phyloP scores from a whole-genome alignment of 164 flowering plant genomes.

The Liquidambar formosana region DNA sequence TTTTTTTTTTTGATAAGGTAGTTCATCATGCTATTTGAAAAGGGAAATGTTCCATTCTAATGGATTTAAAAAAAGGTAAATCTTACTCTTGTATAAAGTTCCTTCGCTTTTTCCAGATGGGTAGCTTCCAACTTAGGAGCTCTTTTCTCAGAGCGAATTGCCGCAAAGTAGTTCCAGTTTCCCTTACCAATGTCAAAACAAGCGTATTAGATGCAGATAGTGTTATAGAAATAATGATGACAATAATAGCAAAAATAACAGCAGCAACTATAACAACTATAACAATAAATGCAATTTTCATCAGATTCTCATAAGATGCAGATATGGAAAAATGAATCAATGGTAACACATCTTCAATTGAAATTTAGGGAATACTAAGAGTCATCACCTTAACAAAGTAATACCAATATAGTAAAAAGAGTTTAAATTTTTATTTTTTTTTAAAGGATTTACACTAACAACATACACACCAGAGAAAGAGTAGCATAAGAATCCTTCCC shows the following conservation, averaged over 20 bases:
- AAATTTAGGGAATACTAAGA: neutral
- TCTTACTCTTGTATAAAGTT: constrained; percentile 79
- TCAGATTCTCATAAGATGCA: neutral
- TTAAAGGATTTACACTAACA: constrained; percentile 5
- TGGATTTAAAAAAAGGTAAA: neutral
- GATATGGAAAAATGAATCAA: neutral
- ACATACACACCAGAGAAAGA: constrained; percentile 70
- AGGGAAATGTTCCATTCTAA: no score
- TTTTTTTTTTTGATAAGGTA: no score
- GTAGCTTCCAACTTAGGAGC: constrained; percentile 93
- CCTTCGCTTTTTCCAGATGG: constrained; percentile 96
- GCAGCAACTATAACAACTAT: neutral
- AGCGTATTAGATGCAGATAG: neutral
- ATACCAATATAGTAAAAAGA: neutral
- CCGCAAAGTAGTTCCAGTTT: constrained; percentile 99
- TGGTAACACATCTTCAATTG: neutral
- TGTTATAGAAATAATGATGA: neutral
- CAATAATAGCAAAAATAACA: neutral
- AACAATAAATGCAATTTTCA: neutral
- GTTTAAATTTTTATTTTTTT: no score
- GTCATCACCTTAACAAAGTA: neutral
- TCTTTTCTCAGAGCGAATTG: constrained; percentile 85
- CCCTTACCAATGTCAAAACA: constrained; percentile 53
- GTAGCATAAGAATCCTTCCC: constrained; percentile 92
- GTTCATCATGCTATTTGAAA: no score